These are phyloP conservation scores for Colletotrichum zoysiae DNA, from an alignment of 2,329 filamentous ascomycete genomes.

Conservation along the genomic window DNA sequence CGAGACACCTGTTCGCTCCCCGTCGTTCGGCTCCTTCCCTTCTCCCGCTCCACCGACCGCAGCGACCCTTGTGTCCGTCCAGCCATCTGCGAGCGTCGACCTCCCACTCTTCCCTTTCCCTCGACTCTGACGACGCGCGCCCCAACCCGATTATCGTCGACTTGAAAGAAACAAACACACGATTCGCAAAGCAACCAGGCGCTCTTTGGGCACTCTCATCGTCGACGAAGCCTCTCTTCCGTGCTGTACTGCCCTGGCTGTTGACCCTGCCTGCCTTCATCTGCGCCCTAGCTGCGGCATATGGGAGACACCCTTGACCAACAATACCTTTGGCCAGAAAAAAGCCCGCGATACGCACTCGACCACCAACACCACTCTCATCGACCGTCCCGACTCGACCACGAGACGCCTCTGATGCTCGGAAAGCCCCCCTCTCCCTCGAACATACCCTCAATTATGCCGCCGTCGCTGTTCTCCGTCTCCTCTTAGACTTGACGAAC, in stretches of 20 bases:
- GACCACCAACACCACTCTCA: conserved; percentile 4
- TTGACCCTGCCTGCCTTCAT: not conserved
- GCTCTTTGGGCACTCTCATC: not conserved
- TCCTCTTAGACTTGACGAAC: conserved; percentile 10
- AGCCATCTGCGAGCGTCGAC: conserved; percentile 9
- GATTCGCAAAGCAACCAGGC: not conserved
- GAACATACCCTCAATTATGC: conserved; percentile 27
- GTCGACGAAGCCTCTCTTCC: not conserved
- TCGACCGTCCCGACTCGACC: conserved; percentile 7
- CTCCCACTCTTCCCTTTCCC: conserved; percentile 1
- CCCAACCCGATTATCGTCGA: conserved; percentile 15
- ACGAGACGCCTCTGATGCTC: conserved; percentile 25
- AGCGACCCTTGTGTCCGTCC: not conserved
- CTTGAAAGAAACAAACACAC: not conserved
- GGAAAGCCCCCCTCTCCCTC: not conserved
- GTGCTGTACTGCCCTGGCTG: not conserved
- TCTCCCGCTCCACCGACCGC: not conserved
- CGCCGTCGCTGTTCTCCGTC: conserved; percentile 13
- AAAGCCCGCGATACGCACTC: conserved; percentile 36
- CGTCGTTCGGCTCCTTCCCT: not conserved
- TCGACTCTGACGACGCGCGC: conserved; percentile 13
- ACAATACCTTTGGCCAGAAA: conserved; percentile 14
- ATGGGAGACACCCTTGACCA: conserved; percentile 31
- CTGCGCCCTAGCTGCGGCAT: conserved; percentile 26
- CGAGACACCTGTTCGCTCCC: not conserved